Base-by-base conservation (phyloP, 2,329 filamentous ascomycete genomes). In the Nigrospora osmanthi region DNA sequence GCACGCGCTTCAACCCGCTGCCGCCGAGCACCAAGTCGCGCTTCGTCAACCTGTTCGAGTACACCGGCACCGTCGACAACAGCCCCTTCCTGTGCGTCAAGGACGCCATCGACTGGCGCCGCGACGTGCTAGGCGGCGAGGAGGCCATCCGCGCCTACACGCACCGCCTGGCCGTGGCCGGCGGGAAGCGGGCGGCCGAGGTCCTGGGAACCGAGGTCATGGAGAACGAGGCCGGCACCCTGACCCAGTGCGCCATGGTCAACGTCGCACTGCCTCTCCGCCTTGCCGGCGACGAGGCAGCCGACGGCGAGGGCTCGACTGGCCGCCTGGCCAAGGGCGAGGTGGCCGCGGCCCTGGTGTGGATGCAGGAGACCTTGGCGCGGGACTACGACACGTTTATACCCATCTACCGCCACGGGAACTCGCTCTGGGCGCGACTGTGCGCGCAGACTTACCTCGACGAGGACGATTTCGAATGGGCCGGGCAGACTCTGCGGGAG, bases 381-480 rank as follows among this genome's bases (percentile, higher is more conserved):
- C 55, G 66, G 1, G 75, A 83, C n/a, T 78, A 81, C 60, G 73
- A 82, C 44, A 93, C 89, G 0, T 91, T 88, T 56, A 65, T 93
- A 42, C 72, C 82, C 1, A 58, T 86, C 3, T 80, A 80, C 46
- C 63, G 73, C 10, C 80, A 89, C 52, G 72, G 66, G 0, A 75
- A 74, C 0, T 71, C 72, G 43, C 76, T 83, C 60, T 95, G 85
- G 85, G 71, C 75, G 0, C 70, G 91, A 40, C 57, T 95, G 40
- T 89, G 85, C 58, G 87, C 79, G 13, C 89, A 95, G 70, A 76
- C 93, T 0, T 97, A 93, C 60, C 65, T 96, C n/a, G 87, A 88
- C 23, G 60, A 83, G 51, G 72, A 72, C 12, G 89, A 96, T 62
- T 95, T 93, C 58, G 78, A 84, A 59, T 87, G 78, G 76, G 74